These are phyloP conservation scores for Arctostaphylos glauca DNA, from an alignment of 148 eudicot genomes.

Conservation along the genomic window DNA sequence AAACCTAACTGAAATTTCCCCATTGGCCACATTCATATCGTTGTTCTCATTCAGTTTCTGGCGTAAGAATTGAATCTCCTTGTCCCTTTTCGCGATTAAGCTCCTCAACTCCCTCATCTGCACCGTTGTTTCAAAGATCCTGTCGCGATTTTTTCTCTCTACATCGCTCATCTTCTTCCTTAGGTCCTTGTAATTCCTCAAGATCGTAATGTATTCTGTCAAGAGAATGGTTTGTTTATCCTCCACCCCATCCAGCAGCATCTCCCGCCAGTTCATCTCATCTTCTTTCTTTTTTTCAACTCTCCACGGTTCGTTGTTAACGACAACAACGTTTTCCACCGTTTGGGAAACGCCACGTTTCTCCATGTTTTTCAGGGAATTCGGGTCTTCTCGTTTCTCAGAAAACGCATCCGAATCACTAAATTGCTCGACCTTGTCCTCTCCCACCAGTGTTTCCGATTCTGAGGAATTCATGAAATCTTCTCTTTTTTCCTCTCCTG, in stretches of 20 bases:
- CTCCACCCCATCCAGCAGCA: constrained; percentile 60
- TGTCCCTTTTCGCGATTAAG: constrained; percentile 52
- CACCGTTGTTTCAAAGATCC: constrained; percentile 34
- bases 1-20: background rate
- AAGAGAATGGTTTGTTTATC: constrained; percentile 73
- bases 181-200: constrained; percentile 62
- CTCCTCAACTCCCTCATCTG: constrained; percentile 49
- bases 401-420: background rate
- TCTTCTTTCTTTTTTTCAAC: constrained; percentile 31
- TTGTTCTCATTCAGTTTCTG: constrained; percentile 31
- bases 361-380: background rate
- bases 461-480: background rate
- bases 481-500: constrained; percentile 19
- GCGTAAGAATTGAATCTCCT: constrained; percentile 50
- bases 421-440: constrained; percentile 17
- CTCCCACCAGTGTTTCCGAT: background rate
- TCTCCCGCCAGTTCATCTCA: constrained; percentile 61
- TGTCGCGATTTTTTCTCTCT: constrained; percentile 52
- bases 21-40: background rate
- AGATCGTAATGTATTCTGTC: constrained; percentile 63
- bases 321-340: background rate
- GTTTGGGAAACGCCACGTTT: background rate
- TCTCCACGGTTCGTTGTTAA: constrained; percentile 14
- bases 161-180: constrained; percentile 61
- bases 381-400: constrained; percentile 10